phyloP scores from a whole-genome alignment of 441 rosid species.

The Aleurites moluccanus region DNA sequence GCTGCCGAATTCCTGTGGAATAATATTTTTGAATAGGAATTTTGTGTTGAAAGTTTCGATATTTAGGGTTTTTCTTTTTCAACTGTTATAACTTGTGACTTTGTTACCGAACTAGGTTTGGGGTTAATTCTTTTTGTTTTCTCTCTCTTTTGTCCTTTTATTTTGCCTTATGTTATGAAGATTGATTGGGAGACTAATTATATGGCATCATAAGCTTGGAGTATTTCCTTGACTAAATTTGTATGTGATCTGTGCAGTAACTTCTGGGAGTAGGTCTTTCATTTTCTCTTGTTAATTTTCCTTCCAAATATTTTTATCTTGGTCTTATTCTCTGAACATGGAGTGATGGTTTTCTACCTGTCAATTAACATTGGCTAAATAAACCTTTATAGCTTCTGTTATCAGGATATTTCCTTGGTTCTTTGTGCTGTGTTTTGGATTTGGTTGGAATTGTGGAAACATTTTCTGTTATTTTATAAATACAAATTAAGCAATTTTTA shows the following conservation, averaged over 20 bases:
- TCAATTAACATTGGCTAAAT: not conserved
- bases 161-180: slow-evolving; percentile 1
- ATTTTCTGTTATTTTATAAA: not conserved
- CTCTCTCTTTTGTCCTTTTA: not conserved
- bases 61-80: not conserved
- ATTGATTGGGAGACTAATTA: not conserved
- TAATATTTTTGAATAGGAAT: not conserved
- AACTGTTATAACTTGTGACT: not conserved
- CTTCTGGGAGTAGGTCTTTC: not conserved
- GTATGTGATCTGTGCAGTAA: slow-evolving; percentile 1
- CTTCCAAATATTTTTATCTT: slow-evolving; percentile 5
- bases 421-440: not conserved
- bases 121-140: not conserved
- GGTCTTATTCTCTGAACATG: not conserved
- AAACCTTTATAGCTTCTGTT: not conserved
- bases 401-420: not conserved
- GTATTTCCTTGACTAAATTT: not conserved
- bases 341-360: slow-evolving; percentile 1
- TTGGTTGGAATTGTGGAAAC: not conserved
- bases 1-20: slow-evolving; percentile 14
- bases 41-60: not conserved
- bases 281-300: not conserved
- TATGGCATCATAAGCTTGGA: slow-evolving; percentile 1
- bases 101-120: not conserved
- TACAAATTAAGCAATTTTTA: not conserved